These are phyloP conservation scores for Trypethelium eluteriae DNA, from an alignment of 495 filamentous ascomycete genomes.

Conservation along the genomic window DNA sequence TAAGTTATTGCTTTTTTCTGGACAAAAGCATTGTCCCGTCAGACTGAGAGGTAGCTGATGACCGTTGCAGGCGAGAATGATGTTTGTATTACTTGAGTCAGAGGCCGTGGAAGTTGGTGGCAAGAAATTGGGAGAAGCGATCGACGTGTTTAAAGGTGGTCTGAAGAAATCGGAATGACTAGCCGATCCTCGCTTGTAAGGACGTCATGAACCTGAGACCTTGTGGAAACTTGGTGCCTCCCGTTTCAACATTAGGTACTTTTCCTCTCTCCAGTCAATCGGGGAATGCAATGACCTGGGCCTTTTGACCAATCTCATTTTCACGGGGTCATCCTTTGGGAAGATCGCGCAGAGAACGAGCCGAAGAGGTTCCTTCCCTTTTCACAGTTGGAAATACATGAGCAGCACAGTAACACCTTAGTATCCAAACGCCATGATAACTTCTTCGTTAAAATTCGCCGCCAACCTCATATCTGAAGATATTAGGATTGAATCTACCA, in stretches of 20 bases:
- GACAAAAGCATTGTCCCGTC: not conserved
- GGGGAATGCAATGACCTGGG: too few species aligned
- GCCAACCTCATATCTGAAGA: conserved; percentile 45
- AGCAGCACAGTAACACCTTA: too few species aligned
- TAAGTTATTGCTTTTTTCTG: not conserved
- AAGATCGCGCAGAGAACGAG: too few species aligned
- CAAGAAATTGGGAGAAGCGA: conserved; percentile 43
- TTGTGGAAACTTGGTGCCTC: too few species aligned
- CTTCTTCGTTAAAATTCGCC: conserved; percentile 40
- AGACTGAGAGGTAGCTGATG: conserved; percentile 10
- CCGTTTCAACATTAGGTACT: too few species aligned
- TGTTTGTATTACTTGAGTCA: conserved; percentile 52
- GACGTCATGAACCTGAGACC: too few species aligned
- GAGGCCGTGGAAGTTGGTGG: conserved; percentile 39
- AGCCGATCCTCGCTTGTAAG: not conserved
- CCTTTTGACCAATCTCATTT: not conserved
- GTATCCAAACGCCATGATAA: too few species aligned
- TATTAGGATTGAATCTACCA: conserved; percentile 39
- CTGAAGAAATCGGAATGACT: conserved; percentile 10
- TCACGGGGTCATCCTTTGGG: too few species aligned
- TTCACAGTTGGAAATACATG: not conserved
- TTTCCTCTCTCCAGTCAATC: too few species aligned
- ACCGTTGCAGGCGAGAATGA: conserved; percentile 45
- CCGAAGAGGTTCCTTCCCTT: not conserved
- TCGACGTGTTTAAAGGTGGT: conserved; percentile 29